A percentile compares a stretch with the other conserved stretches of the same genome.
phyloP scores from a whole-genome alignment of 495 filamentous ascomycete genomes.

The Trypethelium eluteriae region DNA sequence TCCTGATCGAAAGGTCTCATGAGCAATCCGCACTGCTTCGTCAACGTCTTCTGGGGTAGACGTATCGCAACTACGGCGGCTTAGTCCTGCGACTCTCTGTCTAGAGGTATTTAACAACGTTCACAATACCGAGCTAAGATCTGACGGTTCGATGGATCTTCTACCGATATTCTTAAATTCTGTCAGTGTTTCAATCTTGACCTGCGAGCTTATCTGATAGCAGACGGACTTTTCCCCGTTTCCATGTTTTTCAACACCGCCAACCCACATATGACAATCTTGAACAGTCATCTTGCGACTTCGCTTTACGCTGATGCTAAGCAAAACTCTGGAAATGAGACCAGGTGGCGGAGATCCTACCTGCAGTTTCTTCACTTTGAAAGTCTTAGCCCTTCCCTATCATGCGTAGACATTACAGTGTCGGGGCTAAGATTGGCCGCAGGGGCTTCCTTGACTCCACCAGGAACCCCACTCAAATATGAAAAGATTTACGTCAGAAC shows the following conservation, averaged over 20 bases:
- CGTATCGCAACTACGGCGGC: slow-evolving; percentile 40
- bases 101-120: neutral
- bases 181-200: neutral
- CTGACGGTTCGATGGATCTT: slow-evolving; percentile 10
- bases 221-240: neutral
- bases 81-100: neutral
- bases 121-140: slow-evolving; percentile 12
- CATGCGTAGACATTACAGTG: no score
- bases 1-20: slow-evolving; percentile 46
- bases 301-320: no score
- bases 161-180: slow-evolving; percentile 9
- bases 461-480: no score
- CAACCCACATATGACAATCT: slow-evolving; percentile 2
- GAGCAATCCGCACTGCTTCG: slow-evolving; percentile 40
- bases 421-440: no score
- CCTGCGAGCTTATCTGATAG: neutral
- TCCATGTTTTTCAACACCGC: neutral
- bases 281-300: neutral
- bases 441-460: no score
- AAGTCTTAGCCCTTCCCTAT: no score
- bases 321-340: no score
- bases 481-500: no score
- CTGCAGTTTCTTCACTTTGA: no score
- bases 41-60: slow-evolving; percentile 45
- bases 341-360: no score